Percentiles rank a stretch among this genome's conserved stretches.
phyloP scores from a whole-genome alignment of 257 asterid species.

The Schizonepeta tenuifolia region DNA sequence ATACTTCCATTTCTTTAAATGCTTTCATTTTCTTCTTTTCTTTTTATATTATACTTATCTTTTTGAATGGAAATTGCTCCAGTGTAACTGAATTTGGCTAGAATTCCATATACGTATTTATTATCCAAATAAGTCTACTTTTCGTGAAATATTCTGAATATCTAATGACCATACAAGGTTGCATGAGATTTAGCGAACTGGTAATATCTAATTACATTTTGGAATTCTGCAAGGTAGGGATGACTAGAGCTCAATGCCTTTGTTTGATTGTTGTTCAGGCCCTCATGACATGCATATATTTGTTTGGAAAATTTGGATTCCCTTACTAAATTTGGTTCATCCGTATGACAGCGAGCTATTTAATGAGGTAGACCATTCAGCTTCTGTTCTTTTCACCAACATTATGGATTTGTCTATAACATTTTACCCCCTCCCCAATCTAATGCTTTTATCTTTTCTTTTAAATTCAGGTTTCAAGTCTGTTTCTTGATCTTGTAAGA shows the following conservation, averaged over 20 bases:
- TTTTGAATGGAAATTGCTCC: conserved; percentile 14
- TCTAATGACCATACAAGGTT: conserved; percentile 6
- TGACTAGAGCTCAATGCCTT: conserved; percentile 23
- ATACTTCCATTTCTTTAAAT: conserved; percentile 23
- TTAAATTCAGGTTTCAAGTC: conserved; percentile 60
- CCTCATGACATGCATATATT: conserved; percentile 51
- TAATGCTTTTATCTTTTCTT: conserved; percentile 17
- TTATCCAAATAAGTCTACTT: conserved; percentile 1
- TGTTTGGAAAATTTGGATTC: conserved; percentile 68
- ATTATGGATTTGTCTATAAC: conserved; percentile 18
- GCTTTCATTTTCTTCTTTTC: conserved; percentile 8
- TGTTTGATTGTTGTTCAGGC: conserved; percentile 51
- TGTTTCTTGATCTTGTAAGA: conserved; percentile 62
- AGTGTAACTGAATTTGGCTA: conserved; percentile 20
- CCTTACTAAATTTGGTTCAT: conserved; percentile 62
- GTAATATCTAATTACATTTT: neutral
- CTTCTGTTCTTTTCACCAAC: conserved; percentile 6
- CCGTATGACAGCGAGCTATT: conserved; percentile 55
- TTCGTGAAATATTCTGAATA: conserved; percentile 13
- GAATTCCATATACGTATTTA: conserved; percentile 14
- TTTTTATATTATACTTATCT: conserved; percentile 3
- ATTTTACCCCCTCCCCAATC: conserved; percentile 19
- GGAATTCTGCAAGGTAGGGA: no score
- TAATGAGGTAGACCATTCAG: conserved; percentile 61
- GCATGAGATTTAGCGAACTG: neutral